Evolutionary conservation across 805 yeast species (phyloP), one percentile per base, ranked within the genome.

Genomic region (Priceomyces fermenticarens): DNA sequence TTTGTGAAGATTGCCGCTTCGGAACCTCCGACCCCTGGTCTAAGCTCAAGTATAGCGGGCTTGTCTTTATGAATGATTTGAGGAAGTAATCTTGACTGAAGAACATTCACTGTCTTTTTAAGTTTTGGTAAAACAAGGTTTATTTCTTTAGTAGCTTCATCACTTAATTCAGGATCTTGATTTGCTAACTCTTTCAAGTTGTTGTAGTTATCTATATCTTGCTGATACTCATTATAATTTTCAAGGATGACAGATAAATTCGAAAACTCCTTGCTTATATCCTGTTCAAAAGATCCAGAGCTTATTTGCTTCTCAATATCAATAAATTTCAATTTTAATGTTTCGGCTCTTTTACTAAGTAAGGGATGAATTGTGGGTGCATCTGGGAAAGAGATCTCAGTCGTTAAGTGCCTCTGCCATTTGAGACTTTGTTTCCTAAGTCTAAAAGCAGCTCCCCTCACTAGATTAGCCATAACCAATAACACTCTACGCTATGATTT

Each of bases 21-120:
- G 4, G 82, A 78, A 2, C 99, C 99, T 11, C 99, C 99, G 2
- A 91, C 88, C 6, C 99, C 99, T 0, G 98, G 97, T 42, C 97
- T 73, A 10, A 93, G 63, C 59, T 93, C 99, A 13, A 93, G 48
- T 2, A 93, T 67, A 35, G 96, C 83, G 0, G 93, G 80, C 46
- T 78, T 80, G 35, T 86, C 93, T 3, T 83, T 76, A 58, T 85
- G 86, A 34, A 80, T 82, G 48, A 85, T 83, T 2, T 86, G 79
- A 2, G 97, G 97, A 15, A 91, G 62, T 4, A 93, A 66, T 32
- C 74, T 71, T 4, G 72, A 54, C 44, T 83, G 79, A n/a, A 87
- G 63, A 26, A 64, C 61, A 2, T 62, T 56, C 0, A 80, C 67
- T 1, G 75, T 55, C 8, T 58, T 49, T 3, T 60, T 57, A 8